Percentiles rank a stretch among this genome's conserved stretches.
Evolutionary conservation across 1,139 yeast species (phyloP).

Genomic region (Blastobotrys proliferans): DNA sequence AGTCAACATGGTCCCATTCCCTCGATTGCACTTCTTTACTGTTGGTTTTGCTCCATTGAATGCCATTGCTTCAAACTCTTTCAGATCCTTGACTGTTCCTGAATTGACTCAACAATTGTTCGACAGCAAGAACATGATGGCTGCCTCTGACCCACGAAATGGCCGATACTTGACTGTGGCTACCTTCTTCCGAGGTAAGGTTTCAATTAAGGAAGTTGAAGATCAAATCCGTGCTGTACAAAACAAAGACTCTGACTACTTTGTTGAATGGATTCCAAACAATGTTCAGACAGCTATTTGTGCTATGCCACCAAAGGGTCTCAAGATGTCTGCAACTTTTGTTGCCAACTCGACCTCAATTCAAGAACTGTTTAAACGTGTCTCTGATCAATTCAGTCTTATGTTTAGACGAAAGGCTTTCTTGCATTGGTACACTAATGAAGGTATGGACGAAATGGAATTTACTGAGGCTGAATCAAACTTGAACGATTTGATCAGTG

Average conservation of each 20-base stretch:
- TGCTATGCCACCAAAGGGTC: conserved; percentile 81
- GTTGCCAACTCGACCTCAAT: conserved; percentile 90
- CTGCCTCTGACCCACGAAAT: conserved; percentile 85
- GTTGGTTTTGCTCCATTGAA: conserved; percentile 93
- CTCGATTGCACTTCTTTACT: conserved; percentile 91
- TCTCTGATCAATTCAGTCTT: conserved; percentile 83
- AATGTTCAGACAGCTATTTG: conserved; percentile 93
- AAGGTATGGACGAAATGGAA: conserved; percentile 95
- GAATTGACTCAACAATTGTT: conserved; percentile 92
- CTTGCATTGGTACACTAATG: conserved; percentile 92
- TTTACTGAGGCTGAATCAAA: conserved; percentile 84
- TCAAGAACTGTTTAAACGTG: conserved; percentile 85
- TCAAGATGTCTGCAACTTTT: conserved; percentile 87
- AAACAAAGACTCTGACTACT: conserved; percentile 72
- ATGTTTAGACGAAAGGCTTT: conserved; percentile 94
- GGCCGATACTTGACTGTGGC: conserved; percentile 95
- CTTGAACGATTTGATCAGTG: conserved; percentile 82
- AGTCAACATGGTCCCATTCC: conserved; percentile 90
- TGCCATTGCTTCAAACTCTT: conserved; percentile 64
- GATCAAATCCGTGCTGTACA: conserved; percentile 88
- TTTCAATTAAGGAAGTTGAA: conserved; percentile 86
- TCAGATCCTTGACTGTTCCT: conserved; percentile 80
- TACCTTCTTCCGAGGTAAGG: conserved; percentile 90
- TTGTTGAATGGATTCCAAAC: conserved; percentile 96
- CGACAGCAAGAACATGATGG: conserved; percentile 92